Conservation (phyloP, 345 rosid species). For the Salix viminalis region DNA sequence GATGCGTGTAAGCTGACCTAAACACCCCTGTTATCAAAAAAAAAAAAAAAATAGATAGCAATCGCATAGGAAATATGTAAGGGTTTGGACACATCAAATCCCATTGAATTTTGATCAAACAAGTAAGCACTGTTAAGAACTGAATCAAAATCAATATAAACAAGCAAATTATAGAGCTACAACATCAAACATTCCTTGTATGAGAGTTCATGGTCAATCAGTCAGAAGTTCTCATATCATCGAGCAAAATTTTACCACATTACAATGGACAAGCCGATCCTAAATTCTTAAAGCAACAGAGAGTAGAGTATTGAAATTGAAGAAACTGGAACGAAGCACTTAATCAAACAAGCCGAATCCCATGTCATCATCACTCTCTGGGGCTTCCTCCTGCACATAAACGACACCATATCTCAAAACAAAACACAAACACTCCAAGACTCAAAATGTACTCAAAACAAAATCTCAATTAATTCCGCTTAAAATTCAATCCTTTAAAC, state of each 20-base stretch:
- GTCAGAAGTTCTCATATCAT: neutral
- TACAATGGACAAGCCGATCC: neutral
- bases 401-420: neutral
- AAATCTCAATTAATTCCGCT: neutral
- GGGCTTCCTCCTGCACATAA: constrained; percentile 19
- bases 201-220: neutral
- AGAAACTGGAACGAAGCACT: neutral
- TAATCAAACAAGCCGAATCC: constrained; percentile 30
- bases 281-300: neutral
- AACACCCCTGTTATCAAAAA: too few species aligned
- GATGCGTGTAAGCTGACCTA: too few species aligned
- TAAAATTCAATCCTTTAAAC: neutral
- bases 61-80: neutral
- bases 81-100: neutral
- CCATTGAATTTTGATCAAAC: neutral
- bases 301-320: neutral
- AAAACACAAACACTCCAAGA: neutral
- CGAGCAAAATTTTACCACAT: neutral
- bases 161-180: neutral
- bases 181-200: neutral
- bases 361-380: constrained; percentile 31
- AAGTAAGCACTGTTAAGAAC: neutral
- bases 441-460: neutral
- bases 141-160: neutral
- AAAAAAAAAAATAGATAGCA: too few species aligned